Conservation (phyloP, 768 basidiomycete species). For the Agrocybe pediades region DNA sequence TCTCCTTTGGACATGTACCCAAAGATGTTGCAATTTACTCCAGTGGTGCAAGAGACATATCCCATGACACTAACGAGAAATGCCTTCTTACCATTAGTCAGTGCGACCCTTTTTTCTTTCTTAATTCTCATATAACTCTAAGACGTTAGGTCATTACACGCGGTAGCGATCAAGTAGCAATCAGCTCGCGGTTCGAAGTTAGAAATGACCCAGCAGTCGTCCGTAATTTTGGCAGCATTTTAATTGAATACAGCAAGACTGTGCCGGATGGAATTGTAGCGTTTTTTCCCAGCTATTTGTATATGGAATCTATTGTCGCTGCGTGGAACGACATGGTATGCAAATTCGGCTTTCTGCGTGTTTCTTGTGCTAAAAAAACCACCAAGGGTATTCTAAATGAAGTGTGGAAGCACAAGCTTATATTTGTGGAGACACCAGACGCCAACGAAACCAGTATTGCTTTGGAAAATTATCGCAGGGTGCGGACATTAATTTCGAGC, state of each 20-base stretch:
- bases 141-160: slow-evolving; percentile 85
- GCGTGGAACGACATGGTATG: slow-evolving; percentile 99
- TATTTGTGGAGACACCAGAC: slow-evolving; percentile 99
- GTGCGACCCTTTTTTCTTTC: slow-evolving; percentile 23
- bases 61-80: slow-evolving; percentile 97
- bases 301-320: slow-evolving; percentile 99
- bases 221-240: slow-evolving; percentile 96
- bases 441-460: slow-evolving; percentile 99
- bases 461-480: slow-evolving; percentile 94
- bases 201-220: slow-evolving; percentile 99
- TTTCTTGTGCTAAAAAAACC: neutral
- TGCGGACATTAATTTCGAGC: slow-evolving; percentile 31
- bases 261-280: slow-evolving; percentile 99
- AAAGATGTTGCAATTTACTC: slow-evolving; percentile 98
- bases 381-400: slow-evolving; percentile 94
- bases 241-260: slow-evolving; percentile 96
- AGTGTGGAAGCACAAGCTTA: slow-evolving; percentile 99
- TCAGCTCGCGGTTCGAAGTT: slow-evolving; percentile 98
- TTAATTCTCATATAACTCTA: slow-evolving; percentile 4
- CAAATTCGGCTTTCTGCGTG: neutral
- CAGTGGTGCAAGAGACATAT: slow-evolving; percentile 96
- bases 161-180: slow-evolving; percentile 97
- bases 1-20: slow-evolving; percentile 99
- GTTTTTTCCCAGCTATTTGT: slow-evolving; percentile 98
- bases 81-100: slow-evolving; percentile 91